Evolutionary conservation across 148 eudicot genomes (phyloP), one percentile per base, ranked within the genome.

Genomic region (Persicaria maculosa): DNA sequence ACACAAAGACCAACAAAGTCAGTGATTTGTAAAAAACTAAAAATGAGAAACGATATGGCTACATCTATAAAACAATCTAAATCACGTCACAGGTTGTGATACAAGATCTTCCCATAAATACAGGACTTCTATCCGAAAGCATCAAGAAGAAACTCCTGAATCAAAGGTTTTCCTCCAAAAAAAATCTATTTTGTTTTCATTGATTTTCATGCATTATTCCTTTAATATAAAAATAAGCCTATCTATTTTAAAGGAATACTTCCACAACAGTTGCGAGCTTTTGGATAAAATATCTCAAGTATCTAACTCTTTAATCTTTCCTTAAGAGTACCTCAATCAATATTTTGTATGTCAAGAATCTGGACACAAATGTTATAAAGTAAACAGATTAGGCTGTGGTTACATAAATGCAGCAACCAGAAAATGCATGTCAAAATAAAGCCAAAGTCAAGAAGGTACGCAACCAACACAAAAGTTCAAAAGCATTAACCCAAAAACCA

Each of bases 171-270:
- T 43, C 68, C 68, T 61, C 68, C 22, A 61, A 61, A 25, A 31
- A 4, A 57, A 19, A 19, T 1, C 4, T 17, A 57, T 57, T 57
- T 57, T 3, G 19, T 19, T 16, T 7, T 48, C 52, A 48, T 12
- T 48, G 52, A 48, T 5, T 48, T 48, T 12, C 52, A 9, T 48
- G 52, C 12, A 48, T 48, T 48, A 48, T 48, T 48, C 12, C 52
- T 48, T 48, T 9, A 7, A 48, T 19, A n/a, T 31, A 57, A 6
- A 57, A 52, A 57, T 19, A n/a, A 57, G 31, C 22, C 25, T 57
- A 57, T n/a, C 62, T 57, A 57, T 57, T 17, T 57, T 57, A n/a
- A 19, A 57, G 9, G 25, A 57, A 57, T 57, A 57, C 62, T 57
- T 57, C 4, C 6, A 57, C 10, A 57, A 57, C 31, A 57, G 31